phyloP scores from a whole-genome alignment of 1,284 basidiomycete genomes.

The Ustilago bromivora region DNA sequence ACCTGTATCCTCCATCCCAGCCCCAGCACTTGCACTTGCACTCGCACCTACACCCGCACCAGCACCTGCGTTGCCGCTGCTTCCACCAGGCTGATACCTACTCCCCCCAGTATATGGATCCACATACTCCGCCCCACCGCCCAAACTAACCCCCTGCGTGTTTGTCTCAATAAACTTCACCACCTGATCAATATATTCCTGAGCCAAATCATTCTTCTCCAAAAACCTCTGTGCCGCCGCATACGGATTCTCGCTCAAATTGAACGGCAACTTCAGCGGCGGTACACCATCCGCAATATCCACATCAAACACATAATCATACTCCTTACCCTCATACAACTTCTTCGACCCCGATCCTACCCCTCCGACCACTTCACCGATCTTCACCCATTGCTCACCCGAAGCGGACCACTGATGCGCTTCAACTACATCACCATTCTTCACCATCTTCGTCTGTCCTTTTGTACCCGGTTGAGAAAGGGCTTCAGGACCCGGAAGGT shows the following conservation, averaged over 20 bases:
- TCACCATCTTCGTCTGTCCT: conserved; percentile 87
- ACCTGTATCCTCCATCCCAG: conserved; percentile 60
- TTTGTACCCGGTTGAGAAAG: conserved; percentile 81
- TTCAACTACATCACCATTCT: conserved; percentile 56
- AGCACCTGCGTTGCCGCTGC: conserved; percentile 1
- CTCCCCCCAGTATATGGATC: conserved; percentile 91
- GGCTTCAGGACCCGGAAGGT: conserved; percentile 86
- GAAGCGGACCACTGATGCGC: conserved; percentile 78
- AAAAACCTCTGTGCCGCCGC: conserved; percentile 90
- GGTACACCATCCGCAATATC: conserved; percentile 93
- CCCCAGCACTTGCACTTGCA: conserved; percentile 55
- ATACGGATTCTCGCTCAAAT: conserved; percentile 86
- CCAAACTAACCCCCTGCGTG: conserved; percentile 78
- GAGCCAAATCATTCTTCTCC: conserved; percentile 83
- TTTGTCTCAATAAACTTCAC: conserved; percentile 95
- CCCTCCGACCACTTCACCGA: conserved; percentile 95
- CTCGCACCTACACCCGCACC: conserved; percentile 48
- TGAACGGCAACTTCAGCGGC: conserved; percentile 93
- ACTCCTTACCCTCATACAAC: conserved; percentile 87
- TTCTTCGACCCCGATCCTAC: conserved; percentile 88
- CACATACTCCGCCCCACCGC: conserved; percentile 74
- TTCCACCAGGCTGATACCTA: conserved; percentile 74
- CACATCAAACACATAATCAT: conserved; percentile 98
- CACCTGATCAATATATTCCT: conserved; percentile 87
- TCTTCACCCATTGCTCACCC: conserved; percentile 83